phyloP scores from a whole-genome alignment of 805 yeast genomes.

The Kazachstania bromeliacearum region DNA sequence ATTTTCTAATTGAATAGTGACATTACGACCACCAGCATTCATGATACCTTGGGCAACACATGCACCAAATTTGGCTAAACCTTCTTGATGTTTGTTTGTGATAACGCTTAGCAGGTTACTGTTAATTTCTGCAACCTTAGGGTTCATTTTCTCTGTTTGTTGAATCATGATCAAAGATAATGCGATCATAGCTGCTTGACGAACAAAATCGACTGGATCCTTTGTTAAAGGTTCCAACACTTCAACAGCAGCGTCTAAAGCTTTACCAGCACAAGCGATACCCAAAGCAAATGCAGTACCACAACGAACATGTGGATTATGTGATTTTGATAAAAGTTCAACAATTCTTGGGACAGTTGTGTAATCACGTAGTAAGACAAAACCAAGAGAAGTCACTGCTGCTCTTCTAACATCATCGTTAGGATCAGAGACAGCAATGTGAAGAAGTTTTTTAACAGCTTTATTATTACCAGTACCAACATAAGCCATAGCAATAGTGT shows the following conservation, averaged over 20 bases:
- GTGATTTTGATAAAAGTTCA: constrained; percentile 83
- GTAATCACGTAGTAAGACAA: constrained; percentile 81
- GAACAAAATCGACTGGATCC: constrained; percentile 93
- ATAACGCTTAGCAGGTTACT: constrained; percentile 69
- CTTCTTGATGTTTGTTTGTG: constrained; percentile 86
- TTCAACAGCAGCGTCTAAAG: constrained; percentile 77
- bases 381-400: constrained; percentile 85
- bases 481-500: constrained; percentile 88
- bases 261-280: constrained; percentile 94
- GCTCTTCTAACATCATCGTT: constrained; percentile 95
- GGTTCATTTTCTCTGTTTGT: constrained; percentile 73
- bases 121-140: constrained; percentile 70
- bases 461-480: constrained; percentile 90
- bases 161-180: constrained; percentile 82
- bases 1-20: constrained; percentile 86
- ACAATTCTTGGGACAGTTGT: constrained; percentile 93
- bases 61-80: constrained; percentile 95
- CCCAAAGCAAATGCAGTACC: constrained; percentile 98
- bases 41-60: constrained; percentile 94
- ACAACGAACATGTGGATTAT: constrained; percentile 95
- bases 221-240: constrained; percentile 86
- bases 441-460: constrained; percentile 79
- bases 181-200: constrained; percentile 95
- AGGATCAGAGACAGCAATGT: constrained; percentile 93
- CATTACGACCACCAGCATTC: constrained; percentile 97